Percentiles rank a stretch among this genome's conserved stretches.
Conservation (phyloP, 2,329 filamentous ascomycete species). For the Aspergillus versicolor region DNA sequence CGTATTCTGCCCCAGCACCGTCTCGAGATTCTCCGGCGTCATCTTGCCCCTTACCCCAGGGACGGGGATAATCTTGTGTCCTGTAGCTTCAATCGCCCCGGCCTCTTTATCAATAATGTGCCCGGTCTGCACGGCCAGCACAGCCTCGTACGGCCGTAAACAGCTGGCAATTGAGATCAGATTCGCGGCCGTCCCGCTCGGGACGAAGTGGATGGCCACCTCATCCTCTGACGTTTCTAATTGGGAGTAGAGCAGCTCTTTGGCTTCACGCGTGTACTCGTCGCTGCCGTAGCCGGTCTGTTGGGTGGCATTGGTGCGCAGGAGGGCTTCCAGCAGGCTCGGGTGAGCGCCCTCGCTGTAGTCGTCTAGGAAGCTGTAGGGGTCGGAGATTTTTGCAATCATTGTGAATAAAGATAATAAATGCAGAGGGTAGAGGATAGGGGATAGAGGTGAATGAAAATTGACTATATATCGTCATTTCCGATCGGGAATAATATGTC, state of each 20-base stretch:
- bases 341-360: constrained; percentile 56
- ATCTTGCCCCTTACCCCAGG: constrained; percentile 49
- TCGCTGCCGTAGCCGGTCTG: constrained; percentile 51
- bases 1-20: constrained; percentile 49
- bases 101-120: constrained; percentile 53
- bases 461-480: neutral
- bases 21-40: constrained; percentile 43
- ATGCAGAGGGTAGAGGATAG: neutral
- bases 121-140: constrained; percentile 51
- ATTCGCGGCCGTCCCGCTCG: constrained; percentile 54
- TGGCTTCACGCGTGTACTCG: constrained; percentile 44
- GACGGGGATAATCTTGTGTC: constrained; percentile 54
- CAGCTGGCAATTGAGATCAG: constrained; percentile 54
- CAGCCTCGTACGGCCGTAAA: constrained; percentile 51
- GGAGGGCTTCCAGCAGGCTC: constrained; percentile 48
- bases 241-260: constrained; percentile 41
- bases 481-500: constrained; percentile 1
- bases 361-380: constrained; percentile 53
- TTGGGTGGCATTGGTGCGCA: constrained; percentile 47
- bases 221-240: constrained; percentile 34
- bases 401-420: neutral
- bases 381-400: constrained; percentile 11
- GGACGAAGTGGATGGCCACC: constrained; percentile 53
- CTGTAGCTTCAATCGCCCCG: constrained; percentile 52
- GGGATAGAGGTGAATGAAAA: neutral